These are phyloP conservation scores for Cucurbita argyrosperma DNA, from an alignment of 306 rosid genomes.

Conservation along the genomic window DNA sequence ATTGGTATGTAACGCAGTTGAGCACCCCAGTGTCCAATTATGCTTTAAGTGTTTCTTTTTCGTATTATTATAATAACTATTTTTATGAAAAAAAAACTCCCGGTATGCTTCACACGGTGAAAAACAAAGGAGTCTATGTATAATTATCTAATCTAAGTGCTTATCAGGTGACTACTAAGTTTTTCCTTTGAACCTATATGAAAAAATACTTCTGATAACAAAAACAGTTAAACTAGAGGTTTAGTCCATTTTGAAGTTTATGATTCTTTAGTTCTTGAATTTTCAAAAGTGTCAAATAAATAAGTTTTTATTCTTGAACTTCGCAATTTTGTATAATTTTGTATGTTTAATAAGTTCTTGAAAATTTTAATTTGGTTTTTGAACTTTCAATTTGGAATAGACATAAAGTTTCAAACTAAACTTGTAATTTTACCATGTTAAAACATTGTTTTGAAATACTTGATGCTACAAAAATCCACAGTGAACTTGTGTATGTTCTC, in stretches of 20 bases:
- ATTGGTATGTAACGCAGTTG: slow-evolving; percentile 50
- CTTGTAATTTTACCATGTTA: neutral
- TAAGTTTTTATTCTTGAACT: too few species aligned
- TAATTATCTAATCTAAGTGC: neutral
- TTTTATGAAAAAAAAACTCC: neutral
- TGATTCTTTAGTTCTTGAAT: neutral
- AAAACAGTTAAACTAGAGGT: neutral
- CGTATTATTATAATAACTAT: neutral
- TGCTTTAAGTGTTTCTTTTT: neutral
- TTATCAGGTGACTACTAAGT: neutral
- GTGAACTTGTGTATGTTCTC: neutral
- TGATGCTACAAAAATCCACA: neutral
- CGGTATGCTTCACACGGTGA: neutral
- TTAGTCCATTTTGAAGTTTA: neutral
- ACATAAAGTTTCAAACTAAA: neutral
- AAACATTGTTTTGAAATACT: neutral
- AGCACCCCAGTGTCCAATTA: neutral
- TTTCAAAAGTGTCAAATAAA: too few species aligned
- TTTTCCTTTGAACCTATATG: neutral
- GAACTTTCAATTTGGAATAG: too few species aligned
- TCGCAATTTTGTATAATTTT: too few species aligned
- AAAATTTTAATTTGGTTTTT: too few species aligned
- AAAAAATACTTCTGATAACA: neutral
- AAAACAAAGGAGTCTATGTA: neutral
- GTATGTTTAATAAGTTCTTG: too few species aligned